Conservation (phyloP, 1,284 basidiomycete genomes). For the Ustanciosporium gigantosporum region DNA sequence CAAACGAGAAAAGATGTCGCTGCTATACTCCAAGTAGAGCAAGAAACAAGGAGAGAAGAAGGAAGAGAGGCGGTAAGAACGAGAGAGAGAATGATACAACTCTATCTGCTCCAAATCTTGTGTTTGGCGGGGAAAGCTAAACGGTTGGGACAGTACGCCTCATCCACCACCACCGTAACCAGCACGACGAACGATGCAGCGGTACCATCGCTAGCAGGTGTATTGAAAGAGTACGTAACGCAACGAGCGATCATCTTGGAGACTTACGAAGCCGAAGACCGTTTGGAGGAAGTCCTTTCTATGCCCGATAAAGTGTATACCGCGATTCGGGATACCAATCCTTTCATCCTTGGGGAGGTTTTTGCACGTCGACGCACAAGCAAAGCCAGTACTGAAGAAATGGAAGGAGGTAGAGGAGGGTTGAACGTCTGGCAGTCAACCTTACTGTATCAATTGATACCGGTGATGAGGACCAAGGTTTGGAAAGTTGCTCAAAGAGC, state of each 20-base stretch:
- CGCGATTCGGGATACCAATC: constrained; percentile 6
- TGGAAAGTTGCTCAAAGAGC: constrained; percentile 19
- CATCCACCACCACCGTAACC: background rate
- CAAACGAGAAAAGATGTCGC: background rate
- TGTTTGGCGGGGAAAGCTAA: constrained; percentile 19
- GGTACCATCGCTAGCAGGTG: no score
- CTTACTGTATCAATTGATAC: constrained; percentile 9
- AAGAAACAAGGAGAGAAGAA: no score
- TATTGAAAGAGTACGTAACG: constrained; percentile 4
- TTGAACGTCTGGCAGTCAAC: constrained; percentile 22
- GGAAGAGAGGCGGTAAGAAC: background rate
- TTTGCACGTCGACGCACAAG: background rate
- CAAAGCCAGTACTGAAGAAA: background rate
- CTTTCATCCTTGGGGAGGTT: constrained; percentile 3
- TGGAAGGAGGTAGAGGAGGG: background rate
- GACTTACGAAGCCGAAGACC: background rate
- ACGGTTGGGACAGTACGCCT: constrained; percentile 20
- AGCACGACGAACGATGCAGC: no score
- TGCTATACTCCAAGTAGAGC: background rate
- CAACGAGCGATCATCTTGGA: background rate
- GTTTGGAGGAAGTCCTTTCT: background rate
- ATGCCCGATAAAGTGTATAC: constrained; percentile 14
- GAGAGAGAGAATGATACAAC: constrained; percentile 1
- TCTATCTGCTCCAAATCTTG: constrained; percentile 17
- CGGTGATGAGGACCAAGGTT: constrained; percentile 5